A percentile compares a stretch with the other conserved stretches of the same genome.
Conservation (phyloP, 1,139 yeast genomes). For the Candida frijolesensis region DNA sequence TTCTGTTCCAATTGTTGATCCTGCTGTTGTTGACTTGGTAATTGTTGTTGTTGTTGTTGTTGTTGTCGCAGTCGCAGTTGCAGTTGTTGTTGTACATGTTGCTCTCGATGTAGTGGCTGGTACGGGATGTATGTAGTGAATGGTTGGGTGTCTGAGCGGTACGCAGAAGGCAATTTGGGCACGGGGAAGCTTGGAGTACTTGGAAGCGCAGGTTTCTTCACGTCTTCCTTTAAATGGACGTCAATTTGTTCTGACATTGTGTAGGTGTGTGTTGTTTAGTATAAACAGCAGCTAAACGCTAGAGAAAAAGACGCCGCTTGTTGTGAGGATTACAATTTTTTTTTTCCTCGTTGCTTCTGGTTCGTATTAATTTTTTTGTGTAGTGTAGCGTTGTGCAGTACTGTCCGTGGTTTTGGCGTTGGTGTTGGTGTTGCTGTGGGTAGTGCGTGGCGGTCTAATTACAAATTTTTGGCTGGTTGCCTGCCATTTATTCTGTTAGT, state of each 20-base stretch:
- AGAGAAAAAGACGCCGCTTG: background rate
- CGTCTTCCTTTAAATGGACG: background rate
- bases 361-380: background rate
- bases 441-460: no score
- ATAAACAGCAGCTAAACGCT: no score
- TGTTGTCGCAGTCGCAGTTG: background rate
- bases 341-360: background rate
- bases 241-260: background rate
- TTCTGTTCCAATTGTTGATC: background rate
- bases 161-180: background rate
- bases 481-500: background rate
- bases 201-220: background rate
- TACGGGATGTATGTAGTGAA: conserved; percentile 1
- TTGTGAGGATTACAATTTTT: conserved; percentile 1
- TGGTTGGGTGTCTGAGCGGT: background rate
- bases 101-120: background rate
- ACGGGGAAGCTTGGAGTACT: background rate
- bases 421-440: no score
- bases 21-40: background rate
- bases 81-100: background rate
- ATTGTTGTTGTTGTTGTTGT: background rate
- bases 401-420: no score
- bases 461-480: background rate
- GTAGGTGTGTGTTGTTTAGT: background rate
- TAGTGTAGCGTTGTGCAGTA: no score